Base-by-base conservation (phyloP, 2,329 filamentous ascomycete genomes). In the Myriosclerotinia scirpicola region DNA sequence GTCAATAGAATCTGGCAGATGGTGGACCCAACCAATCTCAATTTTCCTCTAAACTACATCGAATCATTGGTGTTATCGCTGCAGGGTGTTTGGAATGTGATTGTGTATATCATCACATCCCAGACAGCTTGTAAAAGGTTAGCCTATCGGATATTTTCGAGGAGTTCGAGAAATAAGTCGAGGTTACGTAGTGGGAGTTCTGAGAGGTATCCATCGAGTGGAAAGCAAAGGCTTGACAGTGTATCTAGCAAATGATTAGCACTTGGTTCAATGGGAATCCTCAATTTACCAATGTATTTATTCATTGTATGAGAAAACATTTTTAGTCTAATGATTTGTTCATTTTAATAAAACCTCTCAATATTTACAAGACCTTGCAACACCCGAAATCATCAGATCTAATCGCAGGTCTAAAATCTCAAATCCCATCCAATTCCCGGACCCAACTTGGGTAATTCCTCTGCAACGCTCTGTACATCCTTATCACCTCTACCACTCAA, bases 401-500 rank as follows among this genome's bases (percentile, higher is more conserved):
- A 8, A 22, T 7, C 8, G 22, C 38, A 38, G 26, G 58, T 65
- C 54, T 82, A 87, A 73, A 89, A 89, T 44, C 87, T 81, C 73
- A 89, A 76, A 72, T 89, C 86, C 87, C 87, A 89, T 67, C 85
- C 92, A 79, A 99, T 98, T 82, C 90, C 83, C 9, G 95, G 95
- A 0, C 95, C 94, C 69, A 99, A 79, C 72, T 85, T 90, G 22
- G 94, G 94, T 76, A 99, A 80, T 80, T 96, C 92, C 76, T 99
- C 95, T 0, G 95, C 95, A 62, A 99, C 94, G 75, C 92, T 96
- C 85, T 99, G 93, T 67, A 99, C 95, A 76, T 99, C 95, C 87
- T 99, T 99, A 80, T 99, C 95, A 70, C 95, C 95, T 73, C 95
- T 84, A 11, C 95, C 95, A 76, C 91, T 96, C 48, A 99, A 79